These are phyloP conservation scores for Vicia faba DNA, from an alignment of 306 rosid species.

Conservation along the genomic window DNA sequence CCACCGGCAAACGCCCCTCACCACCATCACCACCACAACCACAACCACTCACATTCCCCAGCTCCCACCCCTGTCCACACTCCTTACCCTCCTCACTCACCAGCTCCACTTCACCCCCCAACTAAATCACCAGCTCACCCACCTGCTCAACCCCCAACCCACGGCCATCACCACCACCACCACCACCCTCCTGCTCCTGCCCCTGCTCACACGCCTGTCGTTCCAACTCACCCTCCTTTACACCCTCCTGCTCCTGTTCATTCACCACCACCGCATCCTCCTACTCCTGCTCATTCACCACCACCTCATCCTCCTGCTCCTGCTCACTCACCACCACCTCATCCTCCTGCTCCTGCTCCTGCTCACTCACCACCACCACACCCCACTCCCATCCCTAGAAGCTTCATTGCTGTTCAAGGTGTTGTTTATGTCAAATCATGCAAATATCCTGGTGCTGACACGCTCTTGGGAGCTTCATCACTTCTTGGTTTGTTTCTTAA, in stretches of 20 bases:
- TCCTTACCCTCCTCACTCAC: slow-evolving; percentile 21
- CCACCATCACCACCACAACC: slow-evolving; percentile 46
- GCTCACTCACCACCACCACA: slow-evolving; percentile 9
- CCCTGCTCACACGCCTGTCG: slow-evolving; percentile 9
- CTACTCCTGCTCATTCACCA: slow-evolving; percentile 12
- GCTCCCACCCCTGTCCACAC: slow-evolving; percentile 25
- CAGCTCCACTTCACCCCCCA: not conserved
- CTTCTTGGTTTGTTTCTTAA: slow-evolving; percentile 49
- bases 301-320: not conserved
- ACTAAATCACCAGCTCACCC: slow-evolving; percentile 33
- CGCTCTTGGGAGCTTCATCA: slow-evolving; percentile 64
- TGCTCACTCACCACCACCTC: not conserved
- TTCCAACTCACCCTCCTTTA: slow-evolving; percentile 5
- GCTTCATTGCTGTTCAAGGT: slow-evolving; percentile 78
- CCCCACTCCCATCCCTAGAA: slow-evolving; percentile 43
- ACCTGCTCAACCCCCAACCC: not conserved
- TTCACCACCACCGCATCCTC: not conserved
- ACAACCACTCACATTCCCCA: slow-evolving; percentile 41
- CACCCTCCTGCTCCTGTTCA: not conserved
- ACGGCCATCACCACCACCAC: not conserved
- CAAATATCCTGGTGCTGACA: slow-evolving; percentile 62
- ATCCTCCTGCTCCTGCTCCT: not conserved
- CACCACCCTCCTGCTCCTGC: slow-evolving; percentile 18
- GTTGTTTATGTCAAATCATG: slow-evolving; percentile 82
- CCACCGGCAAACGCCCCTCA: slow-evolving; percentile 37